Percentiles rank a stretch among this genome's conserved stretches.
Conservation (phyloP, 768 basidiomycete genomes). For the Saitozyma sp. region DNA sequence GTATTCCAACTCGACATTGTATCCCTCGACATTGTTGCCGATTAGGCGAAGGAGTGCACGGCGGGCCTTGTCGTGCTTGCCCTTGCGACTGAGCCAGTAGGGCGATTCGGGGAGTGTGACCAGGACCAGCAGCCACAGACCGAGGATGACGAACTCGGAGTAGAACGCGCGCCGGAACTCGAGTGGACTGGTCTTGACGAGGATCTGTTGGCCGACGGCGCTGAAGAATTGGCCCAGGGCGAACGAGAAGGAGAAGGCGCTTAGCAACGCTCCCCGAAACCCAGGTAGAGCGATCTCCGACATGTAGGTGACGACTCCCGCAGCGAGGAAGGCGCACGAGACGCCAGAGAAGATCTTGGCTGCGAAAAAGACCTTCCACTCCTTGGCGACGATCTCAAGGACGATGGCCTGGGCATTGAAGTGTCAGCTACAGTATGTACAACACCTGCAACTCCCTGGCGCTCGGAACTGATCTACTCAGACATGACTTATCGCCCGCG, state of each 20-base stretch:
- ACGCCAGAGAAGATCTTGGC: conserved; percentile 17
- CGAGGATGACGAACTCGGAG: conserved; percentile 21
- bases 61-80: conserved; percentile 19
- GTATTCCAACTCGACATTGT: conserved; percentile 29
- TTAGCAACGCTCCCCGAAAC: conserved; percentile 18
- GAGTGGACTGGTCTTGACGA: conserved; percentile 11
- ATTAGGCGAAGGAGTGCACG: conserved; percentile 6
- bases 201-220: conserved; percentile 19
- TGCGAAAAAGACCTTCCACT: conserved; percentile 25
- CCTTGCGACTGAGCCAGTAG: conserved; percentile 15
- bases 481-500: too few relatives aligned
- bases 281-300: conserved; percentile 23
- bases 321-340: neutral
- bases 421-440: too few relatives aligned
- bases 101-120: conserved; percentile 23
- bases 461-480: too few relatives aligned
- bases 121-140: conserved; percentile 11
- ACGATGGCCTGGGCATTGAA: conserved; percentile 13
- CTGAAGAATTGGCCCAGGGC: conserved; percentile 16
- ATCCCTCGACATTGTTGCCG: conserved; percentile 24
- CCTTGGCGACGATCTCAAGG: conserved; percentile 19
- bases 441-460: too few relatives aligned
- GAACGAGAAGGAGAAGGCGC: conserved; percentile 12
- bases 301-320: conserved; percentile 14
- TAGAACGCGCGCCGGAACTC: conserved; percentile 2